These are phyloP conservation scores for Kwoniella heveanensis DNA, from an alignment of 768 basidiomycete genomes.

Conservation along the genomic window DNA sequence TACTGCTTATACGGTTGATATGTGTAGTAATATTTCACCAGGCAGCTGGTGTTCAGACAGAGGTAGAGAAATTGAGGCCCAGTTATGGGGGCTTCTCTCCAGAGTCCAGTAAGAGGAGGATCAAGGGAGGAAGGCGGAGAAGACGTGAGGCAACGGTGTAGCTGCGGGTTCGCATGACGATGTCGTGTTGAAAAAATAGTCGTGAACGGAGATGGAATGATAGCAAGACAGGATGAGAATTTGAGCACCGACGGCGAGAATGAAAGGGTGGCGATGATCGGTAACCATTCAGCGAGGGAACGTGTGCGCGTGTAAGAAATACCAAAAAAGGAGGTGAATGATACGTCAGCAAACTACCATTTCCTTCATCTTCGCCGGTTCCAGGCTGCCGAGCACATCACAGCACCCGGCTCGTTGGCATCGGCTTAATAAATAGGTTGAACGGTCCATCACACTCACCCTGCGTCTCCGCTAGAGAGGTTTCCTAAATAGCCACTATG, in stretches of 20 bases:
- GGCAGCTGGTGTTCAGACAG: conserved; percentile 13
- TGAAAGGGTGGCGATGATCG: conserved; percentile 8
- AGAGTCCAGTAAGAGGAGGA: conserved; percentile 49
- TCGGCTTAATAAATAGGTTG: too few relatives aligned
- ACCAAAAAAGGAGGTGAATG: conserved; percentile 10
- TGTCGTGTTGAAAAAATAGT: conserved; percentile 5
- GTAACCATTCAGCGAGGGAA: neutral
- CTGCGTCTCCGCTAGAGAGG: conserved; percentile 34
- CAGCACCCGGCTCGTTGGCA: too few relatives aligned
- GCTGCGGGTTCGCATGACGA: too few relatives aligned
- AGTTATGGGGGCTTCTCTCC: conserved; percentile 56
- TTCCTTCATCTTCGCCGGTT: too few relatives aligned
- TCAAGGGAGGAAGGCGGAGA: conserved; percentile 48
- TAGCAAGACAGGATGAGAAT: conserved; percentile 1
- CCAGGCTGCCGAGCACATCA: too few relatives aligned
- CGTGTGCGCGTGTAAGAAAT: neutral
- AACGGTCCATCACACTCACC: too few relatives aligned
- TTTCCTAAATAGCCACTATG: conserved; percentile 44
- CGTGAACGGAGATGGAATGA: neutral
- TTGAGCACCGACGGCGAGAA: too few relatives aligned
- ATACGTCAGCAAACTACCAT: conserved; percentile 11
- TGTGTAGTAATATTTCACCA: neutral
- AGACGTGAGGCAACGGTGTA: conserved; percentile 36
- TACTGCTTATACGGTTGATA: conserved; percentile 14
- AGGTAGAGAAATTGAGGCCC: conserved; percentile 17